These are phyloP conservation scores for Citrus unshiu DNA, from an alignment of 345 rosid genomes.

Conservation along the genomic window DNA sequence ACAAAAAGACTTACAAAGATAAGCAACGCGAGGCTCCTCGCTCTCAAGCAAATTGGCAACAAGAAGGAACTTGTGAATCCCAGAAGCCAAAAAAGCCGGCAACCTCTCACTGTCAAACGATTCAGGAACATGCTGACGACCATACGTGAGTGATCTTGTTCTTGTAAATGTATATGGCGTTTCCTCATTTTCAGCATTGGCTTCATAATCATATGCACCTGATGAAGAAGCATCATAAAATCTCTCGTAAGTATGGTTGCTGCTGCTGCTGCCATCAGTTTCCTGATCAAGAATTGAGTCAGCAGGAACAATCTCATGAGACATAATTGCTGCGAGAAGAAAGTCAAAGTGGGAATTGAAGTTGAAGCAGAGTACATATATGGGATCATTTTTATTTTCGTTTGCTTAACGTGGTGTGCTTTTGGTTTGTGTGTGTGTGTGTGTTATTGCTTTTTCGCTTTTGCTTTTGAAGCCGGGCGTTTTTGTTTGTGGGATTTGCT, in stretches of 20 bases:
- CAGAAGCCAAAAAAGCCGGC: conserved; percentile 69
- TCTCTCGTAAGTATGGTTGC: conserved; percentile 11
- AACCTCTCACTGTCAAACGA: conserved; percentile 91
- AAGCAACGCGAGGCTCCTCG: conserved; percentile 78
- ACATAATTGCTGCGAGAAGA: conserved; percentile 29
- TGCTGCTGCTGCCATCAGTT: not conserved
- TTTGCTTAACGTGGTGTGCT: conserved; percentile 12
- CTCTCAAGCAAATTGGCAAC: conserved; percentile 71
- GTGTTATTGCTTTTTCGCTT: conserved; percentile 7
- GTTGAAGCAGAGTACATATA: conserved; percentile 15
- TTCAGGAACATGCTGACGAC: conserved; percentile 37
- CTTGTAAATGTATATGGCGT: conserved; percentile 30
- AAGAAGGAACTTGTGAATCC: conserved; percentile 82
- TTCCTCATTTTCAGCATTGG: not conserved
- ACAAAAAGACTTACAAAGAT: conserved; percentile 49
- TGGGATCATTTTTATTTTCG: conserved; percentile 16
- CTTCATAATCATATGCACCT: not conserved
- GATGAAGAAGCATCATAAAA: conserved; percentile 16
- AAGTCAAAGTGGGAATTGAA: not conserved
- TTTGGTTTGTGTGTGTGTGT: not conserved
- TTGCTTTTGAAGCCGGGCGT: conserved; percentile 2
- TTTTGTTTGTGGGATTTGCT: not conserved
- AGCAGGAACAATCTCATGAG: conserved; percentile 64
- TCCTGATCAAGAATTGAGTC: conserved; percentile 40
- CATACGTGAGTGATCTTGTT: conserved; percentile 33